Evolutionary conservation across 2,329 filamentous ascomycete species (phyloP).

Genomic region (Talaromyces sp.): DNA sequence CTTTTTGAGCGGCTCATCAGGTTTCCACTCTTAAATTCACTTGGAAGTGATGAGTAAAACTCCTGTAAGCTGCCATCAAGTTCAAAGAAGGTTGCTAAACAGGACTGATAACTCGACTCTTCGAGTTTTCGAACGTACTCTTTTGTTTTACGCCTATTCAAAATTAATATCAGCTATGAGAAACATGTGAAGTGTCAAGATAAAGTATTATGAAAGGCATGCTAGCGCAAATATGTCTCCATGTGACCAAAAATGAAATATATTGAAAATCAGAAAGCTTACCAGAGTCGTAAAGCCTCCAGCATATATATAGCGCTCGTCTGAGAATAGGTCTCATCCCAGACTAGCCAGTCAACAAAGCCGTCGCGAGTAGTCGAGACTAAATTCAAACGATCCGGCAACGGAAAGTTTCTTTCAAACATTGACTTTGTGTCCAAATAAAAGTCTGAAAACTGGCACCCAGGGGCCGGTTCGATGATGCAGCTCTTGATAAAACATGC

Average conservation of each 20-base stretch:
- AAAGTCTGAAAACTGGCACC: background rate
- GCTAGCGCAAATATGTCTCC: background rate
- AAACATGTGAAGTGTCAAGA: background rate
- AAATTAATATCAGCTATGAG: background rate
- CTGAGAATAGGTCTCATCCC: constrained; percentile 11
- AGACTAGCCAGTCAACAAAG: constrained; percentile 4
- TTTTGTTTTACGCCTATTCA: background rate
- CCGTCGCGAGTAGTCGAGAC: background rate
- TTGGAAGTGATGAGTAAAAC: background rate
- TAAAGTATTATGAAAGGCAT: background rate
- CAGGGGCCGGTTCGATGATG: background rate
- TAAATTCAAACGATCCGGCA: background rate
- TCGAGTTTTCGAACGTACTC: background rate
- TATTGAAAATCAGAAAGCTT: background rate
- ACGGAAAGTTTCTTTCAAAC: background rate
- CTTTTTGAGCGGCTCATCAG: background rate
- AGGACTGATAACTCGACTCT: background rate
- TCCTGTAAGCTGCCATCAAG: background rate
- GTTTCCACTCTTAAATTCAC: background rate
- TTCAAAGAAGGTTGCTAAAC: background rate
- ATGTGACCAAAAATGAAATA: background rate
- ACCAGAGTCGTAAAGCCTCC: background rate
- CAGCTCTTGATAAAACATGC: constrained; percentile 11
- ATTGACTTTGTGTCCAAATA: background rate
- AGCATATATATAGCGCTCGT: constrained; percentile 9